These are phyloP conservation scores for Entomortierella beljakovae DNA, from an alignment of 192 early-diverging fungal species.

Conservation along the genomic window DNA sequence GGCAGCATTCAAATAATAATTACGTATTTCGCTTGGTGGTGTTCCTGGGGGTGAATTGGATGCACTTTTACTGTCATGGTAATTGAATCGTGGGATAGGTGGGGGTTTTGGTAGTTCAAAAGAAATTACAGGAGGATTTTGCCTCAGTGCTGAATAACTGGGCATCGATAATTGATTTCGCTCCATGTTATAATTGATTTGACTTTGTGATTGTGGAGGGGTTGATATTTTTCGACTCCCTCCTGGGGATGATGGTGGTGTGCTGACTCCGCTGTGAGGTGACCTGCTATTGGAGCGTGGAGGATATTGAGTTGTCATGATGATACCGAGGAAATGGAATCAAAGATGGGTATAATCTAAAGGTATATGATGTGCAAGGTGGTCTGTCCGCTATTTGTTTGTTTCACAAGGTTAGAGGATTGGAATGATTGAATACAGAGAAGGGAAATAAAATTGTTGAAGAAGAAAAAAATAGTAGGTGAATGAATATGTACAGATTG, in stretches of 20 bases:
- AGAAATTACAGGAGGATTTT: not conserved
- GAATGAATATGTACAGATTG: not conserved
- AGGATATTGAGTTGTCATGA: not conserved
- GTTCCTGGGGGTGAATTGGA: slow-evolving; percentile 48
- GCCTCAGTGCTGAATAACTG: not conserved
- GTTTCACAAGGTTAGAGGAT: slow-evolving; percentile 29
- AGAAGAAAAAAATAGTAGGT: not conserved
- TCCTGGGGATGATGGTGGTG: not conserved
- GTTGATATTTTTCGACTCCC: not conserved
- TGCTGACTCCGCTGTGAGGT: not conserved
- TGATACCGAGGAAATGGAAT: not conserved
- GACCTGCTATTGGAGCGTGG: not conserved
- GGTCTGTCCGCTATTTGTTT: slow-evolving; percentile 45
- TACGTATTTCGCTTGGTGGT: slow-evolving; percentile 33
- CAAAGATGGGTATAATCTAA: not conserved
- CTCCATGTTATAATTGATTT: slow-evolving; percentile 32
- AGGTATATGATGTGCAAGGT: not conserved
- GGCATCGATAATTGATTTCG: slow-evolving; percentile 32
- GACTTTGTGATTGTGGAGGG: slow-evolving; percentile 5
- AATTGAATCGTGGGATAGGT: slow-evolving; percentile 37
- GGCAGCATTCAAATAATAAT: slow-evolving; percentile 38
- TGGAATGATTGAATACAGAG: not conserved
- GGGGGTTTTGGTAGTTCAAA: slow-evolving; percentile 25
- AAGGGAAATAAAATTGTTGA: not conserved
- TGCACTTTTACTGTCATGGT: slow-evolving; percentile 33